phyloP scores from a whole-genome alignment of 2,329 filamentous ascomycete genomes.

The Penicillium griseofulvum region DNA sequence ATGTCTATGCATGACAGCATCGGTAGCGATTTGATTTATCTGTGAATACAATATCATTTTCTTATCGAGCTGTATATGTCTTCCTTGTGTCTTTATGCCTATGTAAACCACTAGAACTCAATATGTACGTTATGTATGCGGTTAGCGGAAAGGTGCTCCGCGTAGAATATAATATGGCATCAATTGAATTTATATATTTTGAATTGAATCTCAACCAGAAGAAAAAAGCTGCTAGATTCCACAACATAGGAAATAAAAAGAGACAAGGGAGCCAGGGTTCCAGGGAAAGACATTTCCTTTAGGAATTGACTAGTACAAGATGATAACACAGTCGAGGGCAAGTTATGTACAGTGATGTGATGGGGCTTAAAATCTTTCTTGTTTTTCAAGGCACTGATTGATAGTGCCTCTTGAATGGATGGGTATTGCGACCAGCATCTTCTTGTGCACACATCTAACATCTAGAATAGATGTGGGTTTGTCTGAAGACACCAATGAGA shows the following conservation, averaged over 20 bases:
- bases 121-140: not conserved
- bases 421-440: constrained; percentile 8
- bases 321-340: constrained; percentile 26
- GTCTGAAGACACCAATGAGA: not conserved
- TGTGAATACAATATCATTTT: constrained; percentile 28
- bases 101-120: not conserved
- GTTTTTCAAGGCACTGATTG: constrained; percentile 18
- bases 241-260: constrained; percentile 28
- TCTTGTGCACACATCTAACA: not conserved
- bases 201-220: constrained; percentile 14
- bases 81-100: not conserved
- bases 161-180: not conserved
- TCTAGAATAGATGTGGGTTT: not conserved
- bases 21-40: constrained; percentile 28
- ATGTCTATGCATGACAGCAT: constrained; percentile 27
- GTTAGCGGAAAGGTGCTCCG: not conserved
- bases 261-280: constrained; percentile 23
- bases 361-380: constrained; percentile 15
- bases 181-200: constrained; percentile 7
- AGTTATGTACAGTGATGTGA: constrained; percentile 35
- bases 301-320: constrained; percentile 33
- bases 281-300: constrained; percentile 19
- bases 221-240: constrained; percentile 27
- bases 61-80: constrained; percentile 11
- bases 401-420: constrained; percentile 4